These are phyloP conservation scores for Xylaria sp. DNA, from an alignment of 495 filamentous ascomycete species.

Conservation along the genomic window DNA sequence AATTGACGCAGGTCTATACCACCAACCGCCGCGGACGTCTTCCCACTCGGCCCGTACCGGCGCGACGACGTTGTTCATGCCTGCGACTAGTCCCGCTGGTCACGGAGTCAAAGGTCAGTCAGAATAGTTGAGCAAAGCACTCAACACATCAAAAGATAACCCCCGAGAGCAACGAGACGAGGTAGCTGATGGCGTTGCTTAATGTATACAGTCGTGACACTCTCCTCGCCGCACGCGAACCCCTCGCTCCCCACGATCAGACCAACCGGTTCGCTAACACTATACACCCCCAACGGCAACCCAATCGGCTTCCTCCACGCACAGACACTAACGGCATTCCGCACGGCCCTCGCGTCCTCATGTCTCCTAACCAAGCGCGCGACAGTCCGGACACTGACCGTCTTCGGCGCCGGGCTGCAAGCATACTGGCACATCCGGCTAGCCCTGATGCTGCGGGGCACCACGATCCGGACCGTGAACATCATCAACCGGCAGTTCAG, in stretches of 20 bases:
- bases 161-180: background rate
- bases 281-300: conserved; percentile 68
- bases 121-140: background rate
- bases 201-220: conserved; percentile 44
- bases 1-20: conserved; percentile 51
- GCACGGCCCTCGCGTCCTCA: conserved; percentile 83
- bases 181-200: conserved; percentile 16
- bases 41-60: conserved; percentile 70
- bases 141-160: background rate
- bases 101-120: conserved; percentile 58
- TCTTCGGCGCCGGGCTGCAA: conserved; percentile 91
- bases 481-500: conserved; percentile 74
- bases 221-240: conserved; percentile 39
- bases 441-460: conserved; percentile 73
- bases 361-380: conserved; percentile 75
- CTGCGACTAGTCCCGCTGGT: conserved; percentile 62
- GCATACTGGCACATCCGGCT: conserved; percentile 94
- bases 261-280: conserved; percentile 78
- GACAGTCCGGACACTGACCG: conserved; percentile 71
- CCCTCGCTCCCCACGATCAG: conserved; percentile 54
- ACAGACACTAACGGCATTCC: conserved; percentile 87
- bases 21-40: conserved; percentile 79
- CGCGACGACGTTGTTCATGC: conserved; percentile 91
- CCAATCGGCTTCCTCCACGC: conserved; percentile 85
- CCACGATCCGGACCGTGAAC: conserved; percentile 76